Base-by-base conservation (phyloP, 2,329 filamentous ascomycete species). In the Nigrospora sphaerica region DNA sequence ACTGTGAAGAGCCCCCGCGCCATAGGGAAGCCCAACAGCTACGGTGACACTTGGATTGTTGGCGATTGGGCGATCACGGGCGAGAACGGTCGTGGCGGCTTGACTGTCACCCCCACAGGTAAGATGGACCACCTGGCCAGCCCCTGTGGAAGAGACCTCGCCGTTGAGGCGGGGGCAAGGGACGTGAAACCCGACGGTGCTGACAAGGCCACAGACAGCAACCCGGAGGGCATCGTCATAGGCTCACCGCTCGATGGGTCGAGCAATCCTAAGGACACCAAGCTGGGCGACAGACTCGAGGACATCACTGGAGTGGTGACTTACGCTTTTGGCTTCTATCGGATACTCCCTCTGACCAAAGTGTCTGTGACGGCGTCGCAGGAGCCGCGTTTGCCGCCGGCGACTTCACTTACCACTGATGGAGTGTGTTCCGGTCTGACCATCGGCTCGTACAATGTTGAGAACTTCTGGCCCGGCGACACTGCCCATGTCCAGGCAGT, bases 251-350 rank as follows among this genome's bases (percentile, higher is more conserved):
- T 88, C 2, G 84, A 88, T 52, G 82, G 81, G 38, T 75, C 76
- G 40, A 68, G 66, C 19, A 86, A 86, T 61, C 76, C 77, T 1
- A 64, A 62, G 1, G 70, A 73, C 48, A 79, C 75, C 50, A 82
- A 79, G 57, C 74, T 88, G 46, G 85, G 84, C 14, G 84, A 88
- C 59, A 65, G 66, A 6, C 66, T 87, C 10, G 74, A 73, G 41
- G 78, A 85, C 44, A 80, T 88, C 56, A 86, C 81, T 0, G 85
- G 85, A n/a, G 67, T 88, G 16, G 72, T 88, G 7, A 76, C 70
- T 41, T 75, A 86, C 52, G 72, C 74, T 12, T 86, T 80, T 55
- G 84, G 84, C 19, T 86, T 81, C 68, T 88, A 87, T 64, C 71
- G 74, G 52, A 78, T 88, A 55, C 72, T 86, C 4, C 85, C 85